Conservation (phyloP, 345 rosid species). For the Hibiscus syriacus region DNA sequence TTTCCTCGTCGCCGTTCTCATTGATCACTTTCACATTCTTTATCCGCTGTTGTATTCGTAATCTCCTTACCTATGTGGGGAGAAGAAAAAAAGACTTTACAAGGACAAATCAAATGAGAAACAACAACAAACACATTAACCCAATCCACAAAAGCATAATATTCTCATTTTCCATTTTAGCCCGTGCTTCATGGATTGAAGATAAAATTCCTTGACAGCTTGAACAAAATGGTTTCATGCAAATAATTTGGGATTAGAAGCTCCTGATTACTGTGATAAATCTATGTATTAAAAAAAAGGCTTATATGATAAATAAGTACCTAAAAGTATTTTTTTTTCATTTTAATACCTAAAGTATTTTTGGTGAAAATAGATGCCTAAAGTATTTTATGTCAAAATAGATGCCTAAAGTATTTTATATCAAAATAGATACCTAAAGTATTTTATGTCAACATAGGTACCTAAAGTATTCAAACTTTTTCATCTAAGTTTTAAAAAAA, state of each 20-base stretch:
- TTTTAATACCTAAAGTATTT: too few relatives aligned
- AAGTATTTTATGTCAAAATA: too few relatives aligned
- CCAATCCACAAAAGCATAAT: not conserved
- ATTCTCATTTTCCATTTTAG: not conserved
- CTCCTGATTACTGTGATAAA: not conserved
- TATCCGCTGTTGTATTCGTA: conserved; percentile 74
- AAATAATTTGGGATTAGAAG: not conserved
- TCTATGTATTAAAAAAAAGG: too few relatives aligned
- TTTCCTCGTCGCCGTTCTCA: conserved; percentile 38
- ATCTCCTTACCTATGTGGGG: conserved; percentile 55
- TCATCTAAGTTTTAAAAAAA: too few relatives aligned
- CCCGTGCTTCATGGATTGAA: not conserved
- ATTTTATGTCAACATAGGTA: too few relatives aligned
- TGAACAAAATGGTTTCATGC: not conserved
- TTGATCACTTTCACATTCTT: conserved; percentile 35
- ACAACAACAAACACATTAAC: too few relatives aligned
- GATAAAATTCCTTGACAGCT: not conserved
- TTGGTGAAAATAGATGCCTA: too few relatives aligned
- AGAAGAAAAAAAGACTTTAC: not conserved
- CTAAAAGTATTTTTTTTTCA: too few relatives aligned
- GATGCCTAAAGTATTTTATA: too few relatives aligned
- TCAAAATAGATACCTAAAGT: too few relatives aligned
- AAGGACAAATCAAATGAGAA: not conserved
- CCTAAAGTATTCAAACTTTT: too few relatives aligned
- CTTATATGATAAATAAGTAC: too few relatives aligned